Evolutionary conservation across 2,329 filamentous ascomycete species (phyloP).

Genomic region (Claviceps quebecensis): DNA sequence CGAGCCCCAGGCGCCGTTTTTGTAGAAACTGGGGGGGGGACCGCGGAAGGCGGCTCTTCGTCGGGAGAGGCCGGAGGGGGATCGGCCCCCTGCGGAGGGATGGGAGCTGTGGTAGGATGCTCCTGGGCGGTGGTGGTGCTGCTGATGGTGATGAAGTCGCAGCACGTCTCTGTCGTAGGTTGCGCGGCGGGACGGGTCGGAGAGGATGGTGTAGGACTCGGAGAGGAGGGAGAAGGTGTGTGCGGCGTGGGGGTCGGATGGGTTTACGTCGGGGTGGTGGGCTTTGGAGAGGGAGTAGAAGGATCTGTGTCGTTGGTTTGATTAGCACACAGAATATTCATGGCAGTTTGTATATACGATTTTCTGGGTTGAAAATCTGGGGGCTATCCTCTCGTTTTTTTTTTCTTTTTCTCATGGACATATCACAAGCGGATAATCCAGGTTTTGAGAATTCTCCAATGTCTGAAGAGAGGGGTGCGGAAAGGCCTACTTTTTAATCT

Average conservation of each 20-base stretch:
- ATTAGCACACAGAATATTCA: too few relatives aligned
- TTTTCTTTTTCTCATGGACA: too few relatives aligned
- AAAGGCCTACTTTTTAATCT: constrained; percentile 66
- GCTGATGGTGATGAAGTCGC: constrained; percentile 20
- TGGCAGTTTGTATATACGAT: too few relatives aligned
- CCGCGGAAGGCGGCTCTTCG: constrained; percentile 65
- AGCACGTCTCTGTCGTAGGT: constrained; percentile 65
- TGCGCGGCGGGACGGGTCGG: constrained; percentile 57
- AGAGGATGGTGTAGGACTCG: constrained; percentile 70
- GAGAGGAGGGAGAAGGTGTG: constrained; percentile 70
- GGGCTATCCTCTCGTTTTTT: too few relatives aligned
- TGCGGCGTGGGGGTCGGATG: constrained; percentile 54
- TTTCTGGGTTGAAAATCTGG: too few relatives aligned
- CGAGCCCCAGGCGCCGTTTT: constrained; percentile 62
- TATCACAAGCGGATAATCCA: too few relatives aligned
- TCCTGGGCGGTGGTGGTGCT: constrained; percentile 18
- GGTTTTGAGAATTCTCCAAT: too few relatives aligned
- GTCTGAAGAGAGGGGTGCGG: too few relatives aligned
- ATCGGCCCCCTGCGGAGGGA: constrained; percentile 54
- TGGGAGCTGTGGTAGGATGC: constrained; percentile 42
- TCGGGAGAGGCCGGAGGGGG: constrained; percentile 67
- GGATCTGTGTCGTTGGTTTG: constrained; percentile 27
- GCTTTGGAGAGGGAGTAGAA: constrained; percentile 88
- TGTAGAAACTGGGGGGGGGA: constrained; percentile 81
- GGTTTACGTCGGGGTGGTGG: constrained; percentile 89